Conservation (phyloP, 495 filamentous ascomycete species). For the Articulospora tetracladia region DNA sequence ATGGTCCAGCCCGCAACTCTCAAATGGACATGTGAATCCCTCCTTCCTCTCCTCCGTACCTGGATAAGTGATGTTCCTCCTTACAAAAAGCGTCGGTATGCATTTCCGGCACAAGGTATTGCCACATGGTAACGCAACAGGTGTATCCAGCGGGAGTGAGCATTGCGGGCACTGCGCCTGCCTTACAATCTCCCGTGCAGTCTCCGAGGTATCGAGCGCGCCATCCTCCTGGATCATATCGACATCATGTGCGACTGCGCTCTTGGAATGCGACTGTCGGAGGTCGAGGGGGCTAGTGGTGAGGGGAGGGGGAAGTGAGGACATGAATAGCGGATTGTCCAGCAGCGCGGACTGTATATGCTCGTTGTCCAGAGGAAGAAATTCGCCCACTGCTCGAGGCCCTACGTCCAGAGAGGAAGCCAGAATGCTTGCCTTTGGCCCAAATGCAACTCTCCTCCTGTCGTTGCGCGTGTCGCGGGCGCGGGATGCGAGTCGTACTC, state of each 20-base stretch:
- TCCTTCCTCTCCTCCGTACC: conserved; percentile 55
- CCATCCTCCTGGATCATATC: conserved; percentile 20
- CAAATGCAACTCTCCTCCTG: neutral
- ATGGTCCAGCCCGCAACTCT: conserved; percentile 64
- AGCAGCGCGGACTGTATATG: conserved; percentile 3
- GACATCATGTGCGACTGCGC: conserved; percentile 6
- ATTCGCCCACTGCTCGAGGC: neutral
- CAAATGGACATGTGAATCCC: conserved; percentile 70
- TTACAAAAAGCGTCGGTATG: conserved; percentile 57
- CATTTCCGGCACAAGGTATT: conserved; percentile 72
- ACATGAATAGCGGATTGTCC: conserved; percentile 22
- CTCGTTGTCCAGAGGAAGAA: neutral
- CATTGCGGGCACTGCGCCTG: conserved; percentile 74
- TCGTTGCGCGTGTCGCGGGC: neutral
- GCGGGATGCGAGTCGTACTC: neutral
- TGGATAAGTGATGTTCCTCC: conserved; percentile 73
- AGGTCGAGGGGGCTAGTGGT: conserved; percentile 4
- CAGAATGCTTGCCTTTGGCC: neutral
- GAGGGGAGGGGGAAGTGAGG: conserved; percentile 10
- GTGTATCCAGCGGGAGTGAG: conserved; percentile 60
- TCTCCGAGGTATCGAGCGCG: conserved; percentile 37
- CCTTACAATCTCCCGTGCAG: conserved; percentile 58
- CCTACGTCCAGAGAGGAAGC: neutral
- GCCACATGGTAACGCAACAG: conserved; percentile 80
- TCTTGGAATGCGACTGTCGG: conserved; percentile 6